These are phyloP conservation scores for Westerdykella sp. DNA, from an alignment of 2,329 filamentous ascomycete genomes.

Conservation along the genomic window DNA sequence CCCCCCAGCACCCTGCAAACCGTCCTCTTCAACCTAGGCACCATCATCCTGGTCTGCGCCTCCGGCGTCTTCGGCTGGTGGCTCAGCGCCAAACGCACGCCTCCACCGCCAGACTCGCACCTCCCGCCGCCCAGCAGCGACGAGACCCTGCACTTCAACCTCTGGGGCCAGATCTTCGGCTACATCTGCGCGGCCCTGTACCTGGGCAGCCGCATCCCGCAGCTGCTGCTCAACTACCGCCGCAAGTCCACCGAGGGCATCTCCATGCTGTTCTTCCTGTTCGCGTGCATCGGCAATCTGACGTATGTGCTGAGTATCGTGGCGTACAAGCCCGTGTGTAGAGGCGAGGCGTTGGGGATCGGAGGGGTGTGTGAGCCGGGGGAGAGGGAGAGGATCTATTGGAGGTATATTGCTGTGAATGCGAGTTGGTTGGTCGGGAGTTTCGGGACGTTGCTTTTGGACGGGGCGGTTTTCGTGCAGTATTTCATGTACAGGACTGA, in stretches of 20 bases:
- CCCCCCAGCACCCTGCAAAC: slow-evolving; percentile 47
- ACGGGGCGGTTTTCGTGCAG: slow-evolving; percentile 81
- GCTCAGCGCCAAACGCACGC: slow-evolving; percentile 46
- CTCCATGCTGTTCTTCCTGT: slow-evolving; percentile 90
- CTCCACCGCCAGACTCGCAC: slow-evolving; percentile 17
- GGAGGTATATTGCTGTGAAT: slow-evolving; percentile 80
- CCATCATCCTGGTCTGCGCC: slow-evolving; percentile 73
- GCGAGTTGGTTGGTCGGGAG: slow-evolving; percentile 86
- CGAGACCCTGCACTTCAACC: slow-evolving; percentile 59
- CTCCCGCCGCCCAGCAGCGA: slow-evolving; percentile 27
- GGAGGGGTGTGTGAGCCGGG: slow-evolving; percentile 56
- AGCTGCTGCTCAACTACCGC: slow-evolving; percentile 85
- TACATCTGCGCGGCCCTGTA: slow-evolving; percentile 88
- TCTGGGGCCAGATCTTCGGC: slow-evolving; percentile 83
- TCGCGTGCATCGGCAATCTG: slow-evolving; percentile 90
- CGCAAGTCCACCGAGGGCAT: slow-evolving; percentile 92
- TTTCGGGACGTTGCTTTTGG: slow-evolving; percentile 76
- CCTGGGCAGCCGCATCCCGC: slow-evolving; percentile 80
- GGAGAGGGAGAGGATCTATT: slow-evolving; percentile 64
- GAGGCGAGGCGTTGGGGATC: slow-evolving; percentile 50
- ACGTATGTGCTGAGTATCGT: slow-evolving; percentile 91
- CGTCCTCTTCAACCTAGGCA: slow-evolving; percentile 65
- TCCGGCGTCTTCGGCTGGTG: slow-evolving; percentile 86
- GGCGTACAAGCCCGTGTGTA: slow-evolving; percentile 74
- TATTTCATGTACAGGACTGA: slow-evolving; percentile 74